Evolutionary conservation across 1,284 basidiomycete species (phyloP), one percentile per base, ranked within the genome.

Genomic region (Exobasidium rhododendri): DNA sequence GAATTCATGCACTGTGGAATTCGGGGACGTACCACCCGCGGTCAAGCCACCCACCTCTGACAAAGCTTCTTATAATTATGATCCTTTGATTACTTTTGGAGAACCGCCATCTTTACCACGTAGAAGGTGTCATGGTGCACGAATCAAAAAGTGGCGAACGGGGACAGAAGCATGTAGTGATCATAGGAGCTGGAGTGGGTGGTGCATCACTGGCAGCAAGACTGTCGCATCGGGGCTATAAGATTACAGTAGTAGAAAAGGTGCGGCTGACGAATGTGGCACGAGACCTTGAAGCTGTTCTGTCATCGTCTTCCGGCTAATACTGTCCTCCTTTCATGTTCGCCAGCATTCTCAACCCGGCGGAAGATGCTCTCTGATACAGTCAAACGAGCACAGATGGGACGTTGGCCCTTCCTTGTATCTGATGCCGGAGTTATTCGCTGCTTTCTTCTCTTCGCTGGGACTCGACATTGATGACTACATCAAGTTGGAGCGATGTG

Each of bases 281-380:
- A n/a, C n/a, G n/a, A n/a, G n/a, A n/a, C n/a, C n/a, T n/a, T n/a
- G n/a, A n/a, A n/a, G n/a, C 7, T 40, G 5, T 44, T 20, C 20
- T 32, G 5, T 57, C n/a, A 22, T 29, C 6, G 22, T 4, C 56
- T 32, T 30, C 11, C 31, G 57, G 20, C 29, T 29, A 22, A 59
- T 55, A 10, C 7, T 20, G 14, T 10, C 7, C 22, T 24, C 22
- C 20, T 20, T 17, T 40, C 35, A 10, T 3, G 3, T 50, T 56
- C 11, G 11, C 0, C 62, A 69, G 60, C 73, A 75, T 62, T 35
- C 49, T 2, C 66, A 63, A 40, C 81, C 81, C 5, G 84, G 84
- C 2, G 84, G 84, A 11, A 74, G 83, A 66, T 85, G 84, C 74
- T 83, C 82, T 61, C 71, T 84, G 61, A 81, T 84, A 51, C 79